Percentiles rank a stretch among this genome's conserved stretches.
Evolutionary conservation across 352 stramenopile genomes (phyloP).

Genomic region (Stramenopiles sp.): DNA sequence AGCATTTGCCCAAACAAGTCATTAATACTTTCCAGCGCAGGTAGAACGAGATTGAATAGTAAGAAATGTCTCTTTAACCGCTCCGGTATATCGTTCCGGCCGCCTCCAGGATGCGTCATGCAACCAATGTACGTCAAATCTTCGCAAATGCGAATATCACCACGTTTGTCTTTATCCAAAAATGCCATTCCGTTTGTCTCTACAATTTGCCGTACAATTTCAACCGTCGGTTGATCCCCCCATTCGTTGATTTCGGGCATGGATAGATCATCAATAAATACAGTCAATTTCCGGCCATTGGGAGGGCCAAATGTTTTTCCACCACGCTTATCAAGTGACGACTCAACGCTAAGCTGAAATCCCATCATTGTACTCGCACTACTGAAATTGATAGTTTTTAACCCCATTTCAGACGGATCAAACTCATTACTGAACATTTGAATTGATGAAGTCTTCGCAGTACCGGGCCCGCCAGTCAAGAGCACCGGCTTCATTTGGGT

Average conservation of each 20-base stretch:
- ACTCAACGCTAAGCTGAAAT: conserved; percentile 90
- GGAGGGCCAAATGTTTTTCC: conserved; percentile 92
- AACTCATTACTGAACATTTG: conserved; percentile 92
- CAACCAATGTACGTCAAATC: conserved; percentile 88
- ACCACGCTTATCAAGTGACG: conserved; percentile 90
- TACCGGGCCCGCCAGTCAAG: conserved; percentile 86
- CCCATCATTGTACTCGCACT: conserved; percentile 89
- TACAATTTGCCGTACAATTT: conserved; percentile 90
- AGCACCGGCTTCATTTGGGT: conserved; percentile 80
- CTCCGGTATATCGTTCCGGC: conserved; percentile 96
- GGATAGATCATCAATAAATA: conserved; percentile 93
- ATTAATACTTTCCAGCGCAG: conserved; percentile 91
- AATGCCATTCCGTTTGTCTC: conserved; percentile 91
- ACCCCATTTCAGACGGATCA: conserved; percentile 74
- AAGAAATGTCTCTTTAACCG: conserved; percentile 97
- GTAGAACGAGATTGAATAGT: conserved; percentile 91
- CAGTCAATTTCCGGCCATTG: conserved; percentile 93
- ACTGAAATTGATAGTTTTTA: conserved; percentile 95
- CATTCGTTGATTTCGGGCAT: conserved; percentile 94
- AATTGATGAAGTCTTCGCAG: conserved; percentile 88
- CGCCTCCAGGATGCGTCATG: conserved; percentile 89
- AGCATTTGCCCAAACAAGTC: conserved; percentile 98
- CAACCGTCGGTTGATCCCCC: conserved; percentile 91
- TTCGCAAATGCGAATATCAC: conserved; percentile 94
- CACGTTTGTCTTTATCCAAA: conserved; percentile 88